A percentile compares a stretch with the other conserved stretches of the same genome.
These are phyloP conservation scores for Podospora pseudopauciseta DNA, from an alignment of 495 filamentous ascomycete genomes.

Conservation along the genomic window DNA sequence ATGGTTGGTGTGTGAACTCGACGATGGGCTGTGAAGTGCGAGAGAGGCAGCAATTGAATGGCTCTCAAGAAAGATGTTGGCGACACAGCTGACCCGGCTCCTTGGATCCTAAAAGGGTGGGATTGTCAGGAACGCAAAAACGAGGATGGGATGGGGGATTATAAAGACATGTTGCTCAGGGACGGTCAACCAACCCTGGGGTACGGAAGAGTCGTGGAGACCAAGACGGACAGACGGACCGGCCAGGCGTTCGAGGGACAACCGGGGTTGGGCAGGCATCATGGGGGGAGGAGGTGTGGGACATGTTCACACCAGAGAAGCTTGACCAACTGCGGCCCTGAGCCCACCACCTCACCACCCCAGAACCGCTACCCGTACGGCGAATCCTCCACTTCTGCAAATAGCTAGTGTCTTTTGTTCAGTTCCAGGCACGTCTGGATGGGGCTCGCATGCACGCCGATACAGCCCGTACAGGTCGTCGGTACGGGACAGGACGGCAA, in stretches of 20 bases:
- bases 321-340: slow-evolving; percentile 26
- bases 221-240: slow-evolving; percentile 30
- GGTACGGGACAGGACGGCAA: slow-evolving; percentile 24
- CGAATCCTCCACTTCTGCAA: slow-evolving; percentile 30
- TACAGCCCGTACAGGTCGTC: slow-evolving; percentile 10
- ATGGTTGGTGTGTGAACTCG: slow-evolving; percentile 12
- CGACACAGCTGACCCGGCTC: slow-evolving; percentile 22
- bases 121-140: slow-evolving; percentile 16
- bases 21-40: slow-evolving; percentile 4
- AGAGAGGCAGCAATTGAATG: slow-evolving; percentile 12
- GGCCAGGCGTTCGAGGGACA: slow-evolving; percentile 20
- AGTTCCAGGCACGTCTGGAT: slow-evolving; percentile 1
- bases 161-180: slow-evolving; percentile 20
- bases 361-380: slow-evolving; percentile 6
- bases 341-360: slow-evolving; percentile 10
- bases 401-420: slow-evolving; percentile 17
- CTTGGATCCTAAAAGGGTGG: slow-evolving; percentile 18
- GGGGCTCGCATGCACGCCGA: slow-evolving; percentile 4
- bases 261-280: slow-evolving; percentile 5
- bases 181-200: slow-evolving; percentile 12
- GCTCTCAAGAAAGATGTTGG: slow-evolving; percentile 17
- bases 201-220: slow-evolving; percentile 10
- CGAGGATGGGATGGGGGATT: slow-evolving; percentile 21
- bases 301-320: slow-evolving; percentile 20
- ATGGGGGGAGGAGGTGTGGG: slow-evolving; percentile 10